Evolutionary conservation across 805 yeast genomes (phyloP), one percentile per base, ranked within the genome.

Genomic region (Yarrowia sp.): DNA sequence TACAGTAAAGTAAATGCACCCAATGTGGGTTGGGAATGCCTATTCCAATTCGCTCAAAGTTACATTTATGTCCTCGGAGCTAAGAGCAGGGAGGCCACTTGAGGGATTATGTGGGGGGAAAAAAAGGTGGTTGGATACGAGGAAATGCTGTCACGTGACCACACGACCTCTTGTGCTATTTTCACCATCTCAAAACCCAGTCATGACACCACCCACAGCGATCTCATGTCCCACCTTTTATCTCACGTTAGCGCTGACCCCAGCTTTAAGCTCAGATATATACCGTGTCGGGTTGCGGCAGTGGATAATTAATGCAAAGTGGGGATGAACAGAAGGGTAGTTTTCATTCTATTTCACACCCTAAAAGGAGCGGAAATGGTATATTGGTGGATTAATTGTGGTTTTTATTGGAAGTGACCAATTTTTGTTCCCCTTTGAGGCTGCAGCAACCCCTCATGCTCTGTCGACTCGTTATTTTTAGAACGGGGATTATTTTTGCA

Each of bases 1-100:
- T 58, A 58, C 50, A 26, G 22, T 42, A 41, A 41, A 56, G 40
- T 26, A 16, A n/a, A 45, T 32, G 49, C 64, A 42, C 64, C 46
- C 49, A 35, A 42, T 42, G 65, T 59, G 52, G 52, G 52, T 45
- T 59, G 65, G 50, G 65, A 43, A 45, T 35, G 41, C 32, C 42
- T 9, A 12, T 19, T 45, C 52, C 65, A 59, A 59, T 59, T 59
- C 65, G 52, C 52, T 43, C 65, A 59, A 59, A 59, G 65, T 59
- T 59, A 59, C 52, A 43, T 59, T 43, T 42, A 26, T 56, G 65
- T 35, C 52, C 64, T 58, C 48, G 49, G 65, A 59, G 65, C 65
- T 59, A 59, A 59, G 46, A 14, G 22, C n/a, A 16, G n/a, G 12
- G 15, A 19, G 36, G 32, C 14, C 36, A 15, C 9, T 10, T 56